phyloP scores from a whole-genome alignment of 2,329 filamentous ascomycete species.

The Penicillium sp. region DNA sequence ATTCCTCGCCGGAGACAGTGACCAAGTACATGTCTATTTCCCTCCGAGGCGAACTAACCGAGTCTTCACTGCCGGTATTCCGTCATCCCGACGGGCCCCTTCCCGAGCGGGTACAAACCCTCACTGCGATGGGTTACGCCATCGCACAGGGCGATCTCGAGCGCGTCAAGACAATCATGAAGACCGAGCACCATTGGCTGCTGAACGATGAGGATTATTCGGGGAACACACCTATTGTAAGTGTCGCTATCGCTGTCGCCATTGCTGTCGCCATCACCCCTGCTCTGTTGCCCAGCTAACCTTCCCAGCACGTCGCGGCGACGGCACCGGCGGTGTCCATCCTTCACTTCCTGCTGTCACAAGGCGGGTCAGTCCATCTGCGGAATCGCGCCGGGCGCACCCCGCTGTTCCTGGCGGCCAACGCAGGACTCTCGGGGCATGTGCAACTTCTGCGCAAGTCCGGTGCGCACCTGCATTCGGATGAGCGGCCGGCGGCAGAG shows the following conservation, averaged over 20 bases:
- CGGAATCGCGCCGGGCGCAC: slow-evolving; percentile 63
- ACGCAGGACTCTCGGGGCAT: slow-evolving; percentile 59
- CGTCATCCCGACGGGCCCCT: slow-evolving; percentile 69
- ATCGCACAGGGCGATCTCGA: slow-evolving; percentile 72
- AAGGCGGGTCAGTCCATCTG: slow-evolving; percentile 63
- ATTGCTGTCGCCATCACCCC: neutral
- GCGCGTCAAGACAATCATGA: slow-evolving; percentile 69
- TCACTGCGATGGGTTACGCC: slow-evolving; percentile 79
- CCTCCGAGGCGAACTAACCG: slow-evolving; percentile 84
- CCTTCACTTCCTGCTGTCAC: slow-evolving; percentile 59
- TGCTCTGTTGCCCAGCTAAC: too few relatives aligned
- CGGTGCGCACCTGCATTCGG: slow-evolving; percentile 63
- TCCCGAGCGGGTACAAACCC: slow-evolving; percentile 64
- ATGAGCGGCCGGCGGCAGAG: slow-evolving; percentile 59
- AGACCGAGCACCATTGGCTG: slow-evolving; percentile 67
- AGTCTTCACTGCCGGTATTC: slow-evolving; percentile 73
- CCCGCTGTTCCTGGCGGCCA: slow-evolving; percentile 63
- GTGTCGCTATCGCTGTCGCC: slow-evolving; percentile 10
- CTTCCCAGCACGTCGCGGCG: slow-evolving; percentile 58
- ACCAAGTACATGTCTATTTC: slow-evolving; percentile 72
- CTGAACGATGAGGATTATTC: slow-evolving; percentile 79
- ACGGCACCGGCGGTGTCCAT: slow-evolving; percentile 60
- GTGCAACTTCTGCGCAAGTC: slow-evolving; percentile 59
- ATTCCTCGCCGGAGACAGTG: slow-evolving; percentile 68
- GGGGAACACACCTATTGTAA: slow-evolving; percentile 69